Percentiles rank a stretch among this genome's conserved stretches.
These are phyloP conservation scores for Coemansia sp. DNA, from an alignment of 192 early-diverging fungal species.

Conservation along the genomic window DNA sequence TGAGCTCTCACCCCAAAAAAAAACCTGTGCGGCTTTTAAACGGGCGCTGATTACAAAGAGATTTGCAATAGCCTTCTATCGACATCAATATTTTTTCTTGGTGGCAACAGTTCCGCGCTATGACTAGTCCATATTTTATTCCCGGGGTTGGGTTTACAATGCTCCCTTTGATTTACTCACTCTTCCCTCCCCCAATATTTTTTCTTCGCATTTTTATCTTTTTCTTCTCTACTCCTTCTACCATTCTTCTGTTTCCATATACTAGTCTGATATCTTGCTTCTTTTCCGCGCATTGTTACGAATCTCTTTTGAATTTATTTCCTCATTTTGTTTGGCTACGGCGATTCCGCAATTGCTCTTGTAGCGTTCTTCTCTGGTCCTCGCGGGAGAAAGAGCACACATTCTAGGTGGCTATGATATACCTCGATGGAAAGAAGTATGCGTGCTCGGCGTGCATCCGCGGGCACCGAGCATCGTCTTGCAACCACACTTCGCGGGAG, in stretches of 20 bases:
- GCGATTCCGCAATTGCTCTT: background rate
- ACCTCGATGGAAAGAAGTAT: conserved; percentile 41
- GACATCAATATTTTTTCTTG: background rate
- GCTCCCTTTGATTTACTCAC: background rate
- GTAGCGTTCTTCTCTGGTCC: background rate
- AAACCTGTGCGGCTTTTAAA: background rate
- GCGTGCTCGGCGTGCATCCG: conserved; percentile 52
- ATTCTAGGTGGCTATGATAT: conserved; percentile 18
- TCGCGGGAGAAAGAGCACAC: background rate
- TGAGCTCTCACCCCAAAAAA: background rate
- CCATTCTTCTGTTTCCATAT: background rate
- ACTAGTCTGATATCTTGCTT: background rate
- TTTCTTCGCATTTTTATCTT: background rate
- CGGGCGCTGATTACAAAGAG: background rate
- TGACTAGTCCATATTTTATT: background rate
- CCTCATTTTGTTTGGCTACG: background rate
- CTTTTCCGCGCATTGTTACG: background rate
- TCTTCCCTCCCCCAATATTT: background rate
- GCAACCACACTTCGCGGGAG: conserved; percentile 54
- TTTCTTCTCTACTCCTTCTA: conserved; percentile 2
- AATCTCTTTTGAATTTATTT: background rate
- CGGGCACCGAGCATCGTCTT: conserved; percentile 52
- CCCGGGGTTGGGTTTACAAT: background rate
- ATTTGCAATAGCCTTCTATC: background rate
- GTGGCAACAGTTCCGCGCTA: background rate